Base-by-base conservation (phyloP, 331 rosid genomes). In the Stylosanthes scabra region DNA sequence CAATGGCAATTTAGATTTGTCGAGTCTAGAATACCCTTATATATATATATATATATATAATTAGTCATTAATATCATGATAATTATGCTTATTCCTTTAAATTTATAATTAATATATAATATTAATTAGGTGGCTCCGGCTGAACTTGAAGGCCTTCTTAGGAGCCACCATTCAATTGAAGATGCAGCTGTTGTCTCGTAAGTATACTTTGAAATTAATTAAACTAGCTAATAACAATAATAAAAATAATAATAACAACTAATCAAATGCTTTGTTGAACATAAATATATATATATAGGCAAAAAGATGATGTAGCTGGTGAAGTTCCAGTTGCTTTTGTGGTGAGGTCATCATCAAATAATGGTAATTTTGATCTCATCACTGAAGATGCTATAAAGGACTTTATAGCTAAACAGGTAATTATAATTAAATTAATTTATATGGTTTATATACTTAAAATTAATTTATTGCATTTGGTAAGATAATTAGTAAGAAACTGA, bases 151-250 rank as follows among this genome's bases (percentile, higher is more conserved):
- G 69, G 78, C 3, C 85, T 87, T 13, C 96, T 89, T 47, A 41
- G 83, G 10, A 76, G 71, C 78, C 92, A 89, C 69, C 81, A 85
- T 28, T 83, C 79, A 3, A 85, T 89, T 31, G 82, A 84, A 7
- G 95, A 89, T 62, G 95, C 88, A 0, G 96, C 90, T n/a, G 96
- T 87, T 9, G 84, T 89, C 39, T 83, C 96, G 96, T 87, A 76
- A 81, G 95, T 11, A 16, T 15, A 47, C 16, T 12, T 13, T 49
- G 20, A 42, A 42, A 42, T 9, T 34, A 34, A 34, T 34, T 34
- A 42, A 42, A 9, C 46, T 42, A 42, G 39, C 46, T 42, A 34
- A 6, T 42, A 8, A 10, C 12, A 2, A 39, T 9, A 37, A 37
- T 62, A 8, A 37, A 7, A 11, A 13, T 39, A 14, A 1, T 61